Percentiles rank a stretch among this genome's conserved stretches.
phyloP scores from a whole-genome alignment of 1,284 basidiomycete species.

The Mycena sp. region DNA sequence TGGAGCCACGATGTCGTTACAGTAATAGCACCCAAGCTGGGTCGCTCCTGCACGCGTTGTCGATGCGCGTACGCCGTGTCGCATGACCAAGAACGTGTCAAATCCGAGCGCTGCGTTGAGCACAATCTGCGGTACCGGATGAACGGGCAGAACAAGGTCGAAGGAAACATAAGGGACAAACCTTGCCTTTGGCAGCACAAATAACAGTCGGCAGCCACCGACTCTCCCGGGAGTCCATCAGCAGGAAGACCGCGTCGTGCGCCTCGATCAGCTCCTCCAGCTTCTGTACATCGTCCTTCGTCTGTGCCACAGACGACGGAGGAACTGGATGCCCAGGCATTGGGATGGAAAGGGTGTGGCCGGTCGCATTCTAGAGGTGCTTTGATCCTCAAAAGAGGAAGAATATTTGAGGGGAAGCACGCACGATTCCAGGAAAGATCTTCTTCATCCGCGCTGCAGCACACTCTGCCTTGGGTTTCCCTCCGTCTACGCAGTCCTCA shows the following conservation, averaged over 20 bases:
- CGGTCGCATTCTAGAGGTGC: conserved; percentile 73
- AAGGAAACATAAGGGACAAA: conserved; percentile 38
- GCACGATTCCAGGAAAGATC: conserved; percentile 92
- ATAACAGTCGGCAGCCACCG: conserved; percentile 95
- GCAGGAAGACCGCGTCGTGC: conserved; percentile 91
- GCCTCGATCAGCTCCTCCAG: conserved; percentile 83
- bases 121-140: conserved; percentile 68
- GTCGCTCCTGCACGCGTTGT: conserved; percentile 48
- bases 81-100: conserved; percentile 97
- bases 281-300: conserved; percentile 71
- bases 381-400: not conserved
- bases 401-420: conserved; percentile 40
- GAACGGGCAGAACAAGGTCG: not conserved
- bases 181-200: conserved; percentile 86
- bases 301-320: conserved; percentile 61
- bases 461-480: conserved; percentile 92
- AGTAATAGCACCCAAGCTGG: conserved; percentile 93
- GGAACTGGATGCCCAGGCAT: conserved; percentile 98
- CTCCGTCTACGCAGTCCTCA: conserved; percentile 92
- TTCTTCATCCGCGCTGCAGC: conserved; percentile 89
- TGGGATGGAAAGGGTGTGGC: conserved; percentile 84
- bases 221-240: conserved; percentile 99
- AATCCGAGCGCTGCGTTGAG: conserved; percentile 97
- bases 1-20: conserved; percentile 98
- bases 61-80: conserved; percentile 81